Evolutionary conservation across 257 asterid genomes (phyloP), one percentile per base, ranked within the genome.

Genomic region (Petrea volubilis): DNA sequence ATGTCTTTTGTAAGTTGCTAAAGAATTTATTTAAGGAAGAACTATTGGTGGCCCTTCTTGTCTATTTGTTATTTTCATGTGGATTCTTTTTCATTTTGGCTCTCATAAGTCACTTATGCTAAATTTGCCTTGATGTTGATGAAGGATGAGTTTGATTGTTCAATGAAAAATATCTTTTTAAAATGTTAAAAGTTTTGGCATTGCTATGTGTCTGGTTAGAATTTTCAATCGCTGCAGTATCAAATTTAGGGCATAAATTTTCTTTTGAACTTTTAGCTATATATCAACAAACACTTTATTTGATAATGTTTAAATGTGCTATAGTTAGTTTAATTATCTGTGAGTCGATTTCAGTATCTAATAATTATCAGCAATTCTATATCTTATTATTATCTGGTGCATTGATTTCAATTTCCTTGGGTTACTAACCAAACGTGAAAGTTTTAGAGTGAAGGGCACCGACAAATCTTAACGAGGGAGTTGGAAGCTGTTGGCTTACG

Each of bases 401-500:
- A 25, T 29, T 18, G 55, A 33, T 53, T 9, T 66, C 59, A 64
- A 58, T 72, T 73, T 67, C 73, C 73, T 33, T 53, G 47, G 13
- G 43, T 15, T 27, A 68, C 75, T 75, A 64, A 81, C 60, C 72
- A 47, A 47, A 0, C 6, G 55, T 72, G 66, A 64, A 60, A 76
- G 67, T 78, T 81, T 34, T 66, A 95, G 98, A 92, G 99, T 88
- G 99, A 95, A 88, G 99, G 99, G 79, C 99, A 95, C 77, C 90
- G 99, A 3, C 99, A 95, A 78, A 95, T 95, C 86, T 83, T 95
- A 66, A 95, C 98, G 5, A 88, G 74, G 86, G 99, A 95, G 81
- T 84, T 95, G 87, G 99, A 94, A 87, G 92, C 99, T 70, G 99
- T 95, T 76, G 98, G 99, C 52, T 86, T 95, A 76, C 98, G 98